Base-by-base conservation (phyloP, 2,329 filamentous ascomycete species). In the Hortaea werneckii region DNA sequence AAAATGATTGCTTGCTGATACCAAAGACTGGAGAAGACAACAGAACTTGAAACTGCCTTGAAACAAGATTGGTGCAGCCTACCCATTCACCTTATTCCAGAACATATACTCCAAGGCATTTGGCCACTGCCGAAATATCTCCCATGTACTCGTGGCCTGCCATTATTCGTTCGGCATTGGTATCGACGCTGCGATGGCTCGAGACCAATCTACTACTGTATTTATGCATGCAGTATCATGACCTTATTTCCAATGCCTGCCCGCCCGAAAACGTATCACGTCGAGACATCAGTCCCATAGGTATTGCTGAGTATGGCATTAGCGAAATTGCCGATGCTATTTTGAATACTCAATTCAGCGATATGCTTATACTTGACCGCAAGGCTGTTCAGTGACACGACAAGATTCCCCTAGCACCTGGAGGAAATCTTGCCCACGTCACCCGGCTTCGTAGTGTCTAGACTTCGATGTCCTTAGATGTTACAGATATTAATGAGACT, bases 251-350 rank as follows among this genome's bases (percentile, higher is more conserved):
- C 9, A 76, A 59, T 1, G 68, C 65, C 52, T 77, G 74, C 0
- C 74, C 74, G 74, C 0, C 74, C 74, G 2, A 76, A 66, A 4
- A 68, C 62, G 48, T 76, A 78, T 13, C 66, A 65, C 0, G 75
- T 74, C 1, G 65, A 61, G 51, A 77, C 74, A 41, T 65, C 55
- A 0, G 60, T 48, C 8, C 81, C 73, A 55, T 86, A 87, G 55
- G 86, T 85, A 56, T 86, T 86, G 5, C 79, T 81, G 0, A 81
- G 79, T 75, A 85, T 83, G 1, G 80, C 54, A 12, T 69, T 69
- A 1, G 59, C 61, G 10, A 68, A n/a, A 57, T 76, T 76, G 0
- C 74, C 40, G 20, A 42, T 20, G 20, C 11, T 27, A 11, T 32
- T 42, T n/a, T 34, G 29, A n/a, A 35, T 42, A 34, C n/a, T 29